Evolutionary conservation across 768 basidiomycete species (phyloP).

Genomic region (Rhizopogon vesiculosus): DNA sequence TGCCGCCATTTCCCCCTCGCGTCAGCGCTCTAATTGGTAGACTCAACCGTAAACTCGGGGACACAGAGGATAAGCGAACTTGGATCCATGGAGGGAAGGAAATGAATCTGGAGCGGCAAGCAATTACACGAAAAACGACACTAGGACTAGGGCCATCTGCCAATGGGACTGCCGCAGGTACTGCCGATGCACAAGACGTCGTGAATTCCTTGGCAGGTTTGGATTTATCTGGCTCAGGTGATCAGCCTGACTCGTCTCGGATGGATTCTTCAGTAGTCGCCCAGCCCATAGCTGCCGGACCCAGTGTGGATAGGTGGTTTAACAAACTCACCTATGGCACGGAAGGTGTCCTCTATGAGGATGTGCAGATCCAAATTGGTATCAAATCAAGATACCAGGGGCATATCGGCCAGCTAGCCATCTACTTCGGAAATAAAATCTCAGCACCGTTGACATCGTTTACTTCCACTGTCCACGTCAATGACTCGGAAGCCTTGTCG

Average conservation of each 20-base stretch:
- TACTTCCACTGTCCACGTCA: slow-evolving; percentile 73
- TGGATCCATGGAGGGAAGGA: slow-evolving; percentile 97
- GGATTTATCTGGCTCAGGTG: slow-evolving; percentile 44
- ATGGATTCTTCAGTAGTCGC: slow-evolving; percentile 27
- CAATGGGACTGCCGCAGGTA: slow-evolving; percentile 33
- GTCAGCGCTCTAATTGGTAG: slow-evolving; percentile 86
- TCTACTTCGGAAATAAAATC: slow-evolving; percentile 96
- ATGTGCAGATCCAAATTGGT: slow-evolving; percentile 92
- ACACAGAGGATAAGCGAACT: slow-evolving; percentile 92
- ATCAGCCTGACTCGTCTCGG: slow-evolving; percentile 11
- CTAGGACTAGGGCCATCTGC: slow-evolving; percentile 26
- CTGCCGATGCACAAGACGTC: slow-evolving; percentile 46
- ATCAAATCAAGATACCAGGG: slow-evolving; percentile 96
- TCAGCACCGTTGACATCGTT: slow-evolving; percentile 86
- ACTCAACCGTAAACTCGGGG: slow-evolving; percentile 84
- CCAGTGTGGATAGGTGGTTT: slow-evolving; percentile 87
- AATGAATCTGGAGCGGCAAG: slow-evolving; percentile 74
- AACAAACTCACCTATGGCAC: slow-evolving; percentile 71
- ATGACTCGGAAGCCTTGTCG: slow-evolving; percentile 71
- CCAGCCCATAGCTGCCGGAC: slow-evolving; percentile 57
- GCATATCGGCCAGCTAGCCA: slow-evolving; percentile 86
- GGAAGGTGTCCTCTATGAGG: slow-evolving; percentile 95
- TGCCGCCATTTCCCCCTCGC: slow-evolving; percentile 97
- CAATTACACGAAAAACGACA: slow-evolving; percentile 48
- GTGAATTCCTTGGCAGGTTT: slow-evolving; percentile 80